Evolutionary conservation across 257 asterid genomes (phyloP).

Genomic region (Haberlea rhodopensis): DNA sequence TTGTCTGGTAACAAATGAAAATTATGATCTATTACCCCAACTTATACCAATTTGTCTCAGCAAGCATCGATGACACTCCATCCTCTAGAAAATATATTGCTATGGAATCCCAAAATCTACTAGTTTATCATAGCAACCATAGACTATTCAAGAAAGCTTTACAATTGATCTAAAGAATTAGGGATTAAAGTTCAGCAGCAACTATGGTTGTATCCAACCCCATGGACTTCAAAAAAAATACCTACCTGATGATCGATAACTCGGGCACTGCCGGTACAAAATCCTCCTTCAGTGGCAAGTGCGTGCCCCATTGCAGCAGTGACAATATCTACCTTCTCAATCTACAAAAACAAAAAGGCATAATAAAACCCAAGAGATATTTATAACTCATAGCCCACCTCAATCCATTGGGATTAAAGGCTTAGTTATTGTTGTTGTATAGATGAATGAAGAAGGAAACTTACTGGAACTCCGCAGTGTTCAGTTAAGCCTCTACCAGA

Average conservation of each 20-base stretch:
- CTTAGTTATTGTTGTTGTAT: too few relatives aligned
- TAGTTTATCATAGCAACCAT: too few relatives aligned
- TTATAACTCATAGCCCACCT: slow-evolving; percentile 26
- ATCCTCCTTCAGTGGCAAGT: slow-evolving; percentile 98
- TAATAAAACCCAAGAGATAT: slow-evolving; percentile 18
- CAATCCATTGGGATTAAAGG: too few relatives aligned
- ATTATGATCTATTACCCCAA: too few relatives aligned
- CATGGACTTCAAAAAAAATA: neutral
- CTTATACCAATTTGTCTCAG: too few relatives aligned
- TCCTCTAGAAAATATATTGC: too few relatives aligned
- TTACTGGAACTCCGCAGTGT: slow-evolving; percentile 68
- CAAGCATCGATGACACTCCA: too few relatives aligned
- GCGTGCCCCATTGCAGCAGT: slow-evolving; percentile 97
- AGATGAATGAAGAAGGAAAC: slow-evolving; percentile 28
- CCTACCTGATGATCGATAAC: slow-evolving; percentile 90
- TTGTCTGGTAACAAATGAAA: too few relatives aligned
- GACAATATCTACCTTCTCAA: slow-evolving; percentile 82
- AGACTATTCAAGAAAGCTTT: too few relatives aligned
- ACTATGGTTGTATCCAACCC: slow-evolving; percentile 18
- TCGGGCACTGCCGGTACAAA: slow-evolving; percentile 90
- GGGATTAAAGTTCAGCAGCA: neutral
- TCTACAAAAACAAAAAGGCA: slow-evolving; percentile 42
- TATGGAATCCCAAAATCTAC: too few relatives aligned
- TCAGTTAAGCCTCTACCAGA: too few relatives aligned
- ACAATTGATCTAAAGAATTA: too few relatives aligned